Conservation (phyloP, 1,139 yeast species). For the Protomyces lactucae-debilis region DNA sequence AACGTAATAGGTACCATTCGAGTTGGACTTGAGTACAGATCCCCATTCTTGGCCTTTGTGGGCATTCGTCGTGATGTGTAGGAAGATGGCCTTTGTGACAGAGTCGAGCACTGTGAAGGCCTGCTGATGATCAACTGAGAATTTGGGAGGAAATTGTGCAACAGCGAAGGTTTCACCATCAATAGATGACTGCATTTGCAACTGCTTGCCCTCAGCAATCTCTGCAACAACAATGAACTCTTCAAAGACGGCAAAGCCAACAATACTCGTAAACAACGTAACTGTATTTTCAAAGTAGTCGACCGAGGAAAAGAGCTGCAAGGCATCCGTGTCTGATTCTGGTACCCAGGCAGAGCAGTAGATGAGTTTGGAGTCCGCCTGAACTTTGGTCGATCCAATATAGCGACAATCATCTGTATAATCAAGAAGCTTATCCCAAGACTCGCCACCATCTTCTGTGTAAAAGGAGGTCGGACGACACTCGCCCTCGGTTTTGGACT, state of each 20-base stretch:
- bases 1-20: conserved; percentile 92
- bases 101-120: conserved; percentile 85
- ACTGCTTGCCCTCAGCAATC: conserved; percentile 37
- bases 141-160: conserved; percentile 71
- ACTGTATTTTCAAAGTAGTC: conserved; percentile 50
- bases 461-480: conserved; percentile 57
- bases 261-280: conserved; percentile 48
- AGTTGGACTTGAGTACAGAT: conserved; percentile 78
- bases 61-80: conserved; percentile 71
- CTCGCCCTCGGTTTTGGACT: conserved; percentile 40
- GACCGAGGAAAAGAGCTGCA: conserved; percentile 48
- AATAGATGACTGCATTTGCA: conserved; percentile 67
- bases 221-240: conserved; percentile 69
- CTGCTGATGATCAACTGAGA: conserved; percentile 58
- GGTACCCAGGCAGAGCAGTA: conserved; percentile 52
- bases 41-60: conserved; percentile 61
- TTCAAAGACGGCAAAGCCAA: conserved; percentile 63
- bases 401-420: conserved; percentile 57
- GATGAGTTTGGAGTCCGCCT: conserved; percentile 49
- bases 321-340: conserved; percentile 21
- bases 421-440: conserved; percentile 52
- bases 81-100: conserved; percentile 64
- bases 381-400: conserved; percentile 49
- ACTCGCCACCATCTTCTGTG: conserved; percentile 62
- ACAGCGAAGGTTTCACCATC: conserved; percentile 79